These are phyloP conservation scores for Prunus kanzakura DNA, from an alignment of 306 rosid species.

Conservation along the genomic window DNA sequence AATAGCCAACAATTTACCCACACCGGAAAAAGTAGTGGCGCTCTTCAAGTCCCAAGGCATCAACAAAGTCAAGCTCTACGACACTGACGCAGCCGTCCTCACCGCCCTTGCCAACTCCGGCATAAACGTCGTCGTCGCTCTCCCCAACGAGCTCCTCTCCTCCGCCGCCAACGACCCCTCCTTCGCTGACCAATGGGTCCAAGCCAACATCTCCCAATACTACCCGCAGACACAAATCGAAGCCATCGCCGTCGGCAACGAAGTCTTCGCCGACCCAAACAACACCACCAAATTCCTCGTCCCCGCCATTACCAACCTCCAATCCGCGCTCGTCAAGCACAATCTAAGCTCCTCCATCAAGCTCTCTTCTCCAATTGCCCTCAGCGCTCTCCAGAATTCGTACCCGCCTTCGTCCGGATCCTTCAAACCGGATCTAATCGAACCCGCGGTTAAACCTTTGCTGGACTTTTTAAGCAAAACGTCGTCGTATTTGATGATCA, in stretches of 20 bases:
- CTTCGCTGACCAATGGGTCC: conserved; percentile 71
- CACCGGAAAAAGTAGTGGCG: conserved; percentile 55
- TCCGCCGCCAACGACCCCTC: conserved; percentile 54
- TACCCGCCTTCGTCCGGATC: conserved; percentile 80
- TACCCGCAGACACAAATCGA: conserved; percentile 63
- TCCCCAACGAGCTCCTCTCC: conserved; percentile 77
- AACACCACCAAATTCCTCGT: conserved; percentile 63
- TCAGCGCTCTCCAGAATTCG: conserved; percentile 52
- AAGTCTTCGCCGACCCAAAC: conserved; percentile 70
- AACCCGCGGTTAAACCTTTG: conserved; percentile 73
- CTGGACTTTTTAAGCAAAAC: conserved; percentile 49
- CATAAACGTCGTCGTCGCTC: conserved; percentile 45
- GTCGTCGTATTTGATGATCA: conserved; percentile 65
- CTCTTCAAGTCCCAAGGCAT: conserved; percentile 61
- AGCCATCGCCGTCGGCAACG: conserved; percentile 85
- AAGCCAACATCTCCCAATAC: conserved; percentile 48
- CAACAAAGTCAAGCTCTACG: conserved; percentile 64
- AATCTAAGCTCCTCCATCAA: conserved; percentile 45
- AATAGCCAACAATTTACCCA: conserved; percentile 59
- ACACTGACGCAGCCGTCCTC: conserved; percentile 61
- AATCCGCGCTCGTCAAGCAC: conserved; percentile 34
- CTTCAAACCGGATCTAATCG: conserved; percentile 54
- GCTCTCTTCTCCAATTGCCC: conserved; percentile 73
- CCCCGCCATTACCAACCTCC: conserved; percentile 71
- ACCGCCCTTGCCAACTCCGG: conserved; percentile 55